Evolutionary conservation across 257 asterid genomes (phyloP).

Genomic region (Henckelia pumila): DNA sequence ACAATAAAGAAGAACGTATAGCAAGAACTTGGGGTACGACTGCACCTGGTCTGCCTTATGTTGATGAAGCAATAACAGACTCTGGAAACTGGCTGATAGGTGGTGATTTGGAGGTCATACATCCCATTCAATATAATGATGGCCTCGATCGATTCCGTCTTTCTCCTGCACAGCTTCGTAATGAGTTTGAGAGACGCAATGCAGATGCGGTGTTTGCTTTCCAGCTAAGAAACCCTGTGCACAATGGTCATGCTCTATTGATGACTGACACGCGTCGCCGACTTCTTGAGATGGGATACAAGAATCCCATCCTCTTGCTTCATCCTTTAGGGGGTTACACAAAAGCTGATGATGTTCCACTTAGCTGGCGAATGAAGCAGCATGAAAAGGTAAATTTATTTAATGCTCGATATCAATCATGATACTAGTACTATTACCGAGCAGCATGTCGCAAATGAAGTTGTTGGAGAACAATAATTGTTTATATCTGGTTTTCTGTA

Average conservation of each 20-base stretch:
- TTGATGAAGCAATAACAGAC: slow-evolving; percentile 54
- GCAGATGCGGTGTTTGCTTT: slow-evolving; percentile 96
- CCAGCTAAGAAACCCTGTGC: slow-evolving; percentile 95
- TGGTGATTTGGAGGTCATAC: slow-evolving; percentile 80
- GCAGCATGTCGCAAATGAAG: not conserved
- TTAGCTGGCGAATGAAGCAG: slow-evolving; percentile 89
- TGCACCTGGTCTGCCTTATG: slow-evolving; percentile 84
- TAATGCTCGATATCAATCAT: not conserved
- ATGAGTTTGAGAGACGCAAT: slow-evolving; percentile 63
- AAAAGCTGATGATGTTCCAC: slow-evolving; percentile 95
- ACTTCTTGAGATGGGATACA: slow-evolving; percentile 87
- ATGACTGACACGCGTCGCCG: slow-evolving; percentile 93
- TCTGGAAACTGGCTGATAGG: slow-evolving; percentile 94
- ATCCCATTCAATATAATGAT: slow-evolving; percentile 66
- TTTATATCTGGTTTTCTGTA: too few relatives aligned
- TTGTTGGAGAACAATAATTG: not conserved
- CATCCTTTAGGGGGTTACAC: slow-evolving; percentile 91
- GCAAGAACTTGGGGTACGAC: slow-evolving; percentile 98
- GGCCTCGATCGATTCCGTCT: slow-evolving; percentile 81
- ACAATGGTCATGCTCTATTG: slow-evolving; percentile 84
- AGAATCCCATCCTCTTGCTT: slow-evolving; percentile 80
- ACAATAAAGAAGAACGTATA: slow-evolving; percentile 86
- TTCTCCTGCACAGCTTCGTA: slow-evolving; percentile 77
- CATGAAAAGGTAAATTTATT: slow-evolving; percentile 76
- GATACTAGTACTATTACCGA: not conserved